Conservation (phyloP, 1,139 yeast genomes). For the Yamadazyma dendronema region DNA sequence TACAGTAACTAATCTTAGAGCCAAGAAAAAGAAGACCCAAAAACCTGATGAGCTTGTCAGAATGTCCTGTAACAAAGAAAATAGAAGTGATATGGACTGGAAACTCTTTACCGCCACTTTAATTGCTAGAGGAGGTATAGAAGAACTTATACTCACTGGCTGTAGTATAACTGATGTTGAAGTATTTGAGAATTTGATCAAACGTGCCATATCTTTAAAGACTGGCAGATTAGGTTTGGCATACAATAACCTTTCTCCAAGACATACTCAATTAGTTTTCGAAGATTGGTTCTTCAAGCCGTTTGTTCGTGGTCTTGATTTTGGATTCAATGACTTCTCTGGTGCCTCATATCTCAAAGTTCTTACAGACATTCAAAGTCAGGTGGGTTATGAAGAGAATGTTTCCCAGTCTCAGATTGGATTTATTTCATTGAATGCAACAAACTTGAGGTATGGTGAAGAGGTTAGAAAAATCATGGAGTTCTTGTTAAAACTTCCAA, state of each 20-base stretch:
- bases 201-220: constrained; percentile 49
- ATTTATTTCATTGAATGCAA: constrained; percentile 71
- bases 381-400: constrained; percentile 17
- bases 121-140: constrained; percentile 69
- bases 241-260: constrained; percentile 54
- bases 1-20: constrained; percentile 54
- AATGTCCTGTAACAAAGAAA: constrained; percentile 58
- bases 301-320: constrained; percentile 55
- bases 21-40: constrained; percentile 25
- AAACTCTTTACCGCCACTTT: constrained; percentile 65
- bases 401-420: constrained; percentile 37
- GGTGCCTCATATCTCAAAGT: constrained; percentile 27
- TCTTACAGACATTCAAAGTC: constrained; percentile 22
- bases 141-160: constrained; percentile 68
- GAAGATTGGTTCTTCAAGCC: constrained; percentile 37
- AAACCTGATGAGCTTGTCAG: constrained; percentile 37
- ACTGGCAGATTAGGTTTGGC: constrained; percentile 67
- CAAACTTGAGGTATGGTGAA: constrained; percentile 46
- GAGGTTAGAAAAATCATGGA: constrained; percentile 34
- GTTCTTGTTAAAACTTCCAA: constrained; percentile 42
- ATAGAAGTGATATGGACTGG: constrained; percentile 78
- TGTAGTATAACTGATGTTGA: constrained; percentile 60
- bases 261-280: constrained; percentile 51
- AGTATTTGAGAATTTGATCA: constrained; percentile 56
- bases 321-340: constrained; percentile 68